These are phyloP conservation scores for Hyphopichia pseudoburtonii DNA, from an alignment of 1,139 yeast genomes.

Conservation along the genomic window DNA sequence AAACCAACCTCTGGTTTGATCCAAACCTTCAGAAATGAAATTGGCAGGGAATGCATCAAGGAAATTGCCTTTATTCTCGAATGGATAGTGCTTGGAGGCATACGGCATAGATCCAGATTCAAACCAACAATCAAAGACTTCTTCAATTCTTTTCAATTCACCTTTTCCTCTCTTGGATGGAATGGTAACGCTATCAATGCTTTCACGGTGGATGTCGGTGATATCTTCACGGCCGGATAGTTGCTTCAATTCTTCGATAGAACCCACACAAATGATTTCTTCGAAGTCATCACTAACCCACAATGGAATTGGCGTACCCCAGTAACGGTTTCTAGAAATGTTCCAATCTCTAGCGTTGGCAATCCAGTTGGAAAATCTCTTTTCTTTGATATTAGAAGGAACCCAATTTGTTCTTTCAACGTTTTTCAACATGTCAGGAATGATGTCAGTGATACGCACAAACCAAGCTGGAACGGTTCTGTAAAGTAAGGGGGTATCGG, in stretches of 20 bases:
- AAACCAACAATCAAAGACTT: constrained; percentile 99
- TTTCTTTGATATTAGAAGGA: constrained; percentile 84
- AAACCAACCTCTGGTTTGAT: constrained; percentile 99
- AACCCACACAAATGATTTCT: constrained; percentile 92
- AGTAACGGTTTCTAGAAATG: constrained; percentile 94
- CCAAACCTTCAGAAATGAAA: constrained; percentile 97
- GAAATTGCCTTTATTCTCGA: constrained; percentile 76
- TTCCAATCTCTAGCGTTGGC: constrained; percentile 99
- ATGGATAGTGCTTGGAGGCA: constrained; percentile 96
- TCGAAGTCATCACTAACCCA: constrained; percentile 95
- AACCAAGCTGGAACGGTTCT: constrained; percentile 99
- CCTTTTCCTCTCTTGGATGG: constrained; percentile 95
- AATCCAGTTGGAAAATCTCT: constrained; percentile 96
- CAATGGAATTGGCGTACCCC: constrained; percentile 99
- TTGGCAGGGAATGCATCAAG: constrained; percentile 90
- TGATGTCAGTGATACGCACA: constrained; percentile 80
- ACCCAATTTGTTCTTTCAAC: constrained; percentile 93
- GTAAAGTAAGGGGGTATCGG: constrained; percentile 95
- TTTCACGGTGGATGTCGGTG: constrained; percentile 91
- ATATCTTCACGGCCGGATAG: constrained; percentile 80
- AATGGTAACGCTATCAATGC: constrained; percentile 85
- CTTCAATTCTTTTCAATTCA: constrained; percentile 83
- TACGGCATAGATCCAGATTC: constrained; percentile 99
- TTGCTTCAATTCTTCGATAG: constrained; percentile 79
- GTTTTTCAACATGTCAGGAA: constrained; percentile 86